phyloP scores from a whole-genome alignment of 805 yeast genomes.

The Cyberlindnera nakhonratchasimensis region DNA sequence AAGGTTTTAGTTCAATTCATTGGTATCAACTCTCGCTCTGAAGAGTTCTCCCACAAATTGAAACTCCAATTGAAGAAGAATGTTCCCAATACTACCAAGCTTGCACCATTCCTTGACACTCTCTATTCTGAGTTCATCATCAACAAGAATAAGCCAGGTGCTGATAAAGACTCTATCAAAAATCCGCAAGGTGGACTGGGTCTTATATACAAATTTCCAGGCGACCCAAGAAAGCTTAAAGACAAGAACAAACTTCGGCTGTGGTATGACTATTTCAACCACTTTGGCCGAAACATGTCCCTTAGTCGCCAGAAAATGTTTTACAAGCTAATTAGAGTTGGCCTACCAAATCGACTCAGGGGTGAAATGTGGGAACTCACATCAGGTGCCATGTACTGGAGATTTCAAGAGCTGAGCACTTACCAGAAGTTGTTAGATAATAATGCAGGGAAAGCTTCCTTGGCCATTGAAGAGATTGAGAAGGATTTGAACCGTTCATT shows the following conservation, averaged over 20 bases:
- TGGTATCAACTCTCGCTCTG: slow-evolving; percentile 76
- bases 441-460: slow-evolving; percentile 60
- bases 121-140: slow-evolving; percentile 85
- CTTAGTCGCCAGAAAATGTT: slow-evolving; percentile 71
- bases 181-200: slow-evolving; percentile 89
- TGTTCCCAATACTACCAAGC: slow-evolving; percentile 53
- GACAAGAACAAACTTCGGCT: slow-evolving; percentile 84
- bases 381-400: slow-evolving; percentile 76
- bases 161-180: slow-evolving; percentile 34
- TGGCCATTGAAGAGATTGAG: slow-evolving; percentile 94
- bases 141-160: slow-evolving; percentile 41
- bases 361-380: slow-evolving; percentile 97
- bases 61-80: slow-evolving; percentile 61
- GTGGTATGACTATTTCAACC: slow-evolving; percentile 89
- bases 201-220: slow-evolving; percentile 80
- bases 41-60: slow-evolving; percentile 68
- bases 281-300: slow-evolving; percentile 81
- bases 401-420: slow-evolving; percentile 59
- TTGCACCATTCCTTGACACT: slow-evolving; percentile 63
- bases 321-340: slow-evolving; percentile 80
- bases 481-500: slow-evolving; percentile 91
- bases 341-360: slow-evolving; percentile 88
- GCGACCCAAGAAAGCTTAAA: slow-evolving; percentile 69
- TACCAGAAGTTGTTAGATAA: slow-evolving; percentile 58
- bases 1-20: slow-evolving; percentile 66